Evolutionary conservation across 768 basidiomycete species (phyloP).

Genomic region (Hericium coralloides): DNA sequence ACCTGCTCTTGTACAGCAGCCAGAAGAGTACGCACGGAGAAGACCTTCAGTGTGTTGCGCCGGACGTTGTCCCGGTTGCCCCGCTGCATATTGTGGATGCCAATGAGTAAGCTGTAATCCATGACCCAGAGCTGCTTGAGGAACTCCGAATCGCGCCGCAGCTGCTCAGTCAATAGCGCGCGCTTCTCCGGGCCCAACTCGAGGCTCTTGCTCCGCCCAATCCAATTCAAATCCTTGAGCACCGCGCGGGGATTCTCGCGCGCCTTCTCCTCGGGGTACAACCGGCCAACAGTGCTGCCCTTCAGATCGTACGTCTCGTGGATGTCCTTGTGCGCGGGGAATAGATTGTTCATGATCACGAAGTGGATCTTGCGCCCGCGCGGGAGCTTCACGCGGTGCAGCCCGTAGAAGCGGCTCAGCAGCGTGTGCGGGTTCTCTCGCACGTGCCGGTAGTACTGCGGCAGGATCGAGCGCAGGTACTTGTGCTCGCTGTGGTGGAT

Average conservation of each 20-base stretch:
- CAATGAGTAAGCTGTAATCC: conserved; percentile 94
- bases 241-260: conserved; percentile 77
- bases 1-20: background rate
- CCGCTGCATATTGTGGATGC: conserved; percentile 84
- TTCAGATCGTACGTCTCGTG: conserved; percentile 98
- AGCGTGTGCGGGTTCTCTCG: conserved; percentile 89
- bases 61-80: conserved; percentile 91
- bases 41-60: conserved; percentile 84
- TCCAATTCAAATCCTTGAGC: conserved; percentile 96
- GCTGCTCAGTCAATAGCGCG: conserved; percentile 83
- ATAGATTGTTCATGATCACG: conserved; percentile 99
- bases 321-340: conserved; percentile 93
- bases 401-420: conserved; percentile 89
- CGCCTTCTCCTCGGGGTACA: conserved; percentile 78
- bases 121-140: conserved; percentile 79
- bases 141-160: conserved; percentile 80
- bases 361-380: conserved; percentile 94
- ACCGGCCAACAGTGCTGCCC: conserved; percentile 84
- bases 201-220: conserved; percentile 63
- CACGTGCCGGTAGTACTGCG: conserved; percentile 78
- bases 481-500: conserved; percentile 93
- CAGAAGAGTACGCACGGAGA: conserved; percentile 55
- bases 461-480: conserved; percentile 80
- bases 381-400: conserved; percentile 96
- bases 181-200: conserved; percentile 96